Base-by-base conservation (phyloP, 2,329 filamentous ascomycete genomes). In the Elsinoe perseae region DNA sequence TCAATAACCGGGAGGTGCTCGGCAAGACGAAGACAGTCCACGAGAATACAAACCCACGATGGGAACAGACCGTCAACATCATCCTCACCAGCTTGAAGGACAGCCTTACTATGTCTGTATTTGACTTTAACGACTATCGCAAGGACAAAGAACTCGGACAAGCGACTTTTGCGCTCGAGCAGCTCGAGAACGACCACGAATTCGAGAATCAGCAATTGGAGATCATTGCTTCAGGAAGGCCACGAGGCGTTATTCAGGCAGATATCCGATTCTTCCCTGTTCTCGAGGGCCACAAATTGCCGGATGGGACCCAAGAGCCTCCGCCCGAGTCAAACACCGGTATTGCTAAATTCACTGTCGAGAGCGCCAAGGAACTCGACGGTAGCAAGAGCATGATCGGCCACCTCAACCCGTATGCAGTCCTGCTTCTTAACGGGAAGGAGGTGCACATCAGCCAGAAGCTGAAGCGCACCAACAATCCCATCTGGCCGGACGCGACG, bases 191-290 rank as follows among this genome's bases (percentile, higher is more conserved):
- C 54, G 75, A 90, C 18, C 74, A 81, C 20, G 86, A 89, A 52
- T 83, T 89, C 61, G 91, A 96, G 68, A 95, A 95, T 64, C 77
- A 95, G 65, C 82, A 85, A 7, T 75, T 98, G 2, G 92, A 95
- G 65, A 82, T 98, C 55, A 81, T 89, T 66, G 82, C 85, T 23
- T 90, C 88, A 63, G 93, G 92, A 61, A 90, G 95, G 68, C 77
- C 86, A 23, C 86, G 91, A 52, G 93, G 93, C 69, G 75, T 87
- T 5, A 69, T 98, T 10, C 82, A 85, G 56, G 84, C 83, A 56
- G 93, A 97, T 68, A 75, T 98, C 61, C 86, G 89, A 56, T 98
- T 96, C 79, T 98, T 97, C 81, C 93, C 93, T 0, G 89, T 98
- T 14, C 75, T 97, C 9, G 83, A 89, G 67, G 79, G 83, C 8